Evolutionary conservation across 2,329 filamentous ascomycete genomes (phyloP), one percentile per base, ranked within the genome.

Genomic region (Pleoardoris graminearum): DNA sequence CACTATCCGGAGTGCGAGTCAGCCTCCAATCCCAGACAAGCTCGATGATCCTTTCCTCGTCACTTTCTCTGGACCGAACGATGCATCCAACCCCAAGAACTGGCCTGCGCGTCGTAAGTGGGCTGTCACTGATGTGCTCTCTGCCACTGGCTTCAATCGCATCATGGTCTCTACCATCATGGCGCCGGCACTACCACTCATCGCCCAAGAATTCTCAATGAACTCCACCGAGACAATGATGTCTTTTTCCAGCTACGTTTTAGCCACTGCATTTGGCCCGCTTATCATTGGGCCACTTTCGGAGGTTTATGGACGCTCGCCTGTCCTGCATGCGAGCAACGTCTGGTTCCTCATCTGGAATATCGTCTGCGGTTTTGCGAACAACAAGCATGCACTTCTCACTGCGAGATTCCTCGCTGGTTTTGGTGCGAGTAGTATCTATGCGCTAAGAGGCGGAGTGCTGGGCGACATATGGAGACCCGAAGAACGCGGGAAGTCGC

Each of bases 121-220:
- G 63, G 39, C 57, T 1, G 55, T 63, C 6, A 65, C 63, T 0
- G 60, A 62, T 21, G 55, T 63, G 7, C 54, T 65, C 12, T 65
- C 63, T 3, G 63, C 59, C 2, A 64, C 61, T 8, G 62, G 57
- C 17, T 68, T 68, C 52, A 63, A 61, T 30, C 62, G 65, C 30
- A 68, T 66, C 43, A 68, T 68, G 65, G 65, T 68, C 5, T 61
- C 57, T 12, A 68, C 65, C 17, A 68, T 67, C 50, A 68, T 68
- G 64, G 67, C 67, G 10, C 65, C 65, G 1, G 61, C 64, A 0
- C 51, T 69, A 1, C 32, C 46, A 3, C 57, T 57, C 30, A 67
- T 67, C 41, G 58, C 61, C 2, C 8, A 35, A 2, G 63, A 66
- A 42, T 47, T 68, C 3, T 22, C 62, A 38, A 67, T 67, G 60